Evolutionary conservation across 2,329 filamentous ascomycete species (phyloP).

Genomic region (Sporothrix euskadiensis): DNA sequence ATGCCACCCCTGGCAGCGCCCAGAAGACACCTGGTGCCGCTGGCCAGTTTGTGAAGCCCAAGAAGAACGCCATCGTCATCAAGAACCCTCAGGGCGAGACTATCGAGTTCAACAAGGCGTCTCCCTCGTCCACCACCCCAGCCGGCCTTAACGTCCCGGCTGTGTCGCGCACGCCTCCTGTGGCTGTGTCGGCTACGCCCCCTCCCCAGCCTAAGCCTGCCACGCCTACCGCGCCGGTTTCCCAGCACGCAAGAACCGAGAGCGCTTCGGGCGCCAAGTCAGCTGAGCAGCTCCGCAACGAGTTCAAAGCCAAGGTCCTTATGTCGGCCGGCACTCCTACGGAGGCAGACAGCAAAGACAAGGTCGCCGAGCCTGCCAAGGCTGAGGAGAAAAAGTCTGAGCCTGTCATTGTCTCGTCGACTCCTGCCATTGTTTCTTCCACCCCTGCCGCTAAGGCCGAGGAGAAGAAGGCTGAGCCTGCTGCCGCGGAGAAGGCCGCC

Average conservation of each 20-base stretch:
- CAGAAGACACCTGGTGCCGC: constrained; percentile 38
- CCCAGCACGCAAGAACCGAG: constrained; percentile 68
- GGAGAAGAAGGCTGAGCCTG: constrained; percentile 13
- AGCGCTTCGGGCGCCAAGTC: constrained; percentile 69
- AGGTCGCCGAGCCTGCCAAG: constrained; percentile 31
- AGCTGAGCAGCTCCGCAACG: constrained; percentile 76
- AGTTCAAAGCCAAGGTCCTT: constrained; percentile 77
- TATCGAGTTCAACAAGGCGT: constrained; percentile 65
- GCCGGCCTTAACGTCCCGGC: constrained; percentile 51
- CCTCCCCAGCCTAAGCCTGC: constrained; percentile 77
- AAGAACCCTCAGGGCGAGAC: constrained; percentile 80
- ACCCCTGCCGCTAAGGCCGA: constrained; percentile 1
- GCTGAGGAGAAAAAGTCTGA: constrained; percentile 23
- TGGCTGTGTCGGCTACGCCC: constrained; percentile 72
- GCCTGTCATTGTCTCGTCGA: constrained; percentile 19
- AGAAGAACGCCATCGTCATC: constrained; percentile 77
- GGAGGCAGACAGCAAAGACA: constrained; percentile 38
- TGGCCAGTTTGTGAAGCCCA: constrained; percentile 53
- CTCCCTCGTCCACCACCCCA: constrained; percentile 53
- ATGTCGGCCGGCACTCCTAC: constrained; percentile 42
- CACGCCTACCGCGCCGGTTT: constrained; percentile 63
- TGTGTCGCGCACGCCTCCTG: constrained; percentile 63
- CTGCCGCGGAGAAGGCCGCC: background rate
- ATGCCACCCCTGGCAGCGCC: constrained; percentile 39
- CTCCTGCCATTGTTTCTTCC: constrained; percentile 5